Evolutionary conservation across 768 basidiomycete species (phyloP), one percentile per base, ranked within the genome.

Genomic region (Chalciporus chontae): DNA sequence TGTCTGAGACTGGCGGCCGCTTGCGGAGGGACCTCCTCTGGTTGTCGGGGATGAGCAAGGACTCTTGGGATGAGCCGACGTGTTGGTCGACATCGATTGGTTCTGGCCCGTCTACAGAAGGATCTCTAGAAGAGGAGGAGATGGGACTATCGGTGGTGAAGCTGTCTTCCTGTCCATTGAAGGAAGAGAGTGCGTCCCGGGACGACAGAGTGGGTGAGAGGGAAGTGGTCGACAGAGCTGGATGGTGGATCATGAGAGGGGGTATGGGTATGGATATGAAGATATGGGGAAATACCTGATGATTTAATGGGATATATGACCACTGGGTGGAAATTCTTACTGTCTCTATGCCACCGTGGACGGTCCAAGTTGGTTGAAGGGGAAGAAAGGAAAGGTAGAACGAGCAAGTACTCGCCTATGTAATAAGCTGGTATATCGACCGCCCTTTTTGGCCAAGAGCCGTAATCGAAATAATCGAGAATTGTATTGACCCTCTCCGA

Each of bases 71-170:
- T n/a, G 64, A 66, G 14, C 40, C 48, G 38, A 42, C 23, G 54
- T 43, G 43, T 17, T 53, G 55, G 27, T 66, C 63, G 55, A 57
- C 57, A 15, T 68, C 65, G 61, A 61, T 65, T 13, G 42, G 49
- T 54, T 63, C 62, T 4, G 45, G 51, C 15, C 50, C 51, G 54
- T 65, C 68, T 54, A 68, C 31, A 47, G 66, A 69, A 3, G 48
- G 55, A 56, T 69, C 68, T 31, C 66, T 67, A 23, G 68, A 69
- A 11, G 62, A 69, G 15, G 66, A 68, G 2, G 67, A 68, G 34
- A 58, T 27, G 45, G 66, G 60, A 44, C 66, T 68, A 37, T 67
- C 60, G 40, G 56, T 53, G 24, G 65, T 59, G 52, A 62, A 57
- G 39, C 37, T 13, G 55, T 64, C 65, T 54, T 67, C 63, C 37